Percentiles rank a stretch among this genome's conserved stretches.
Conservation (phyloP, 2,329 filamentous ascomycete genomes). For the Aaosphaeria arxii region DNA sequence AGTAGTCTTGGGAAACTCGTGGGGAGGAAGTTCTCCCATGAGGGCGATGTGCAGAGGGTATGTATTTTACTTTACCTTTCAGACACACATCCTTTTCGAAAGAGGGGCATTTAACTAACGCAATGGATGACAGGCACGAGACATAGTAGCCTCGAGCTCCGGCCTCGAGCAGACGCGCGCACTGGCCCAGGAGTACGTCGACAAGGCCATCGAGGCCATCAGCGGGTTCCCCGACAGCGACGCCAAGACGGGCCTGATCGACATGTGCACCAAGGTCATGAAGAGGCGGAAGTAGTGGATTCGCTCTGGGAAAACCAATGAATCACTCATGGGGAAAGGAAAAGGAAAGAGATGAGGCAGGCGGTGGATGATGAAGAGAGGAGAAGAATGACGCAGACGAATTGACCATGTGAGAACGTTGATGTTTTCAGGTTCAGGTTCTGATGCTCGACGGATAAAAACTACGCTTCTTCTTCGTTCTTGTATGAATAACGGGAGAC, state of each 20-base stretch:
- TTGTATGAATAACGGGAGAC: no score
- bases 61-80: slow-evolving; percentile 36
- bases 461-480: no score
- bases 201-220: slow-evolving; percentile 84
- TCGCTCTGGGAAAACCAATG: no score
- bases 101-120: neutral
- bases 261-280: slow-evolving; percentile 93
- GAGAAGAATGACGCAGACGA: no score
- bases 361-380: no score
- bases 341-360: no score
- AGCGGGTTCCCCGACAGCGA: slow-evolving; percentile 86
- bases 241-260: slow-evolving; percentile 83
- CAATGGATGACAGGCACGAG: slow-evolving; percentile 64
- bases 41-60: slow-evolving; percentile 84
- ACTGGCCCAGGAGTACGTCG: slow-evolving; percentile 84
- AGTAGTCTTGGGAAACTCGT: slow-evolving; percentile 83
- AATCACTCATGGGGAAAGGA: no score
- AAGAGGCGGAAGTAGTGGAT: slow-evolving; percentile 65
- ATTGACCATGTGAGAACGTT: no score
- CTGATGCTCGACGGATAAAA: no score
- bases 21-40: slow-evolving; percentile 79
- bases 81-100: slow-evolving; percentile 1
- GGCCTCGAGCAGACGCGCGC: slow-evolving; percentile 90
- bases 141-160: slow-evolving; percentile 77
- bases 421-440: no score